Base-by-base conservation (phyloP, 768 basidiomycete species). In the Rhodotorula taiwanensis region DNA sequence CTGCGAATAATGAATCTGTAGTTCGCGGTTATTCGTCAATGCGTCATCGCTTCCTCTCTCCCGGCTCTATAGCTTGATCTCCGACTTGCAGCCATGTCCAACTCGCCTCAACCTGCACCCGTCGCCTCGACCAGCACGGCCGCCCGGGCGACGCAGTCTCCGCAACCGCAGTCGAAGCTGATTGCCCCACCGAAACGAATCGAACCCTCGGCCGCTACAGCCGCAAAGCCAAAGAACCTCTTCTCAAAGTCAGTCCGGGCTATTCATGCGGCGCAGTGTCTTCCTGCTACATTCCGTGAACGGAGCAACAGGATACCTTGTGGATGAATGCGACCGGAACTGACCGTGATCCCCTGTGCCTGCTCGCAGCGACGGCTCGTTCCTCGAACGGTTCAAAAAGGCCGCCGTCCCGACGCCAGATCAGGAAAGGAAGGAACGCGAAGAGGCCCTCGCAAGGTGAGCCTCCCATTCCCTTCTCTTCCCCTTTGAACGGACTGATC, bases 341-440 rank as follows among this genome's bases (percentile, higher is more conserved):
- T 39, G 20, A 42, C 55, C 41, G 23, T 4, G 16, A 41, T 27
- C 15, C 33, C 21, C 16, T 27, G 15, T 20, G 23, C 16, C 48
- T 9, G 7, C 42, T 25, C 49, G 49, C 55, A 60, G 62, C 39
- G 67, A 68, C 42, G 67, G 67, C 39, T 60, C 58, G 2, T 68
- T 68, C 59, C 56, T 68, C 13, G 45, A 57, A 16, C 50, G 62
- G 8, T 60, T 68, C 52, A 58, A 61, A 53, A 67, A 59, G 28
- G 52, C 45, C 33, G n/a, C 31, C 4, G 23, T 49, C 5, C 10
- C 52, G 1, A 42, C 42, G 0, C 49, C 53, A 27, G 60, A 62
- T 13, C 23, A 30, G 30, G 60, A 62, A 60, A 62, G 59, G 36
- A 30, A 60, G 28, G 58, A 65, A 28, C 49, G 58, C 23, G 64